phyloP scores from a whole-genome alignment of 352 stramenopile genomes.

The Phytopythium ostracodes region DNA sequence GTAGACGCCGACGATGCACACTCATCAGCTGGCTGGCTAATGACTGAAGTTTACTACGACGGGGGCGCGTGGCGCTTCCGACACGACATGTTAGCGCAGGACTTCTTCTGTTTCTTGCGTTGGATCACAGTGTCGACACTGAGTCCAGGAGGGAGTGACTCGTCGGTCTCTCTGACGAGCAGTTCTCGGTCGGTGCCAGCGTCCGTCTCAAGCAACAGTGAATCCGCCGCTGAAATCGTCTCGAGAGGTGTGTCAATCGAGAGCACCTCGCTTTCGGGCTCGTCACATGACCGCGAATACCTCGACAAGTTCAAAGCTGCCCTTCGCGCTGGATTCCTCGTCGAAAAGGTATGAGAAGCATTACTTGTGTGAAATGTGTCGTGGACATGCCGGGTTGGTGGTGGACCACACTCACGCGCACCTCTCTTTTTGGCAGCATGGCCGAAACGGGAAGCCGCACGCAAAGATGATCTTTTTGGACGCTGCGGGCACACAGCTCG shows the following conservation, averaged over 20 bases:
- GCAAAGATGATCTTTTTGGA: constrained; percentile 33
- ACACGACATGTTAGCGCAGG: constrained; percentile 2
- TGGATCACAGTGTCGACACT: constrained; percentile 1
- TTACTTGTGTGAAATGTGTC: neutral
- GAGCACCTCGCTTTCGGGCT: neutral
- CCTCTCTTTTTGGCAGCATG: constrained; percentile 19
- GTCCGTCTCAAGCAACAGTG: neutral
- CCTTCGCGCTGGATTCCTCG: constrained; percentile 31
- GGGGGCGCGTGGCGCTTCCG: neutral
- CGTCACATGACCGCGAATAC: neutral
- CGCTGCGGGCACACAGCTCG: constrained; percentile 22
- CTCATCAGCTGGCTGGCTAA: neutral
- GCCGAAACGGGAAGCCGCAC: constrained; percentile 32
- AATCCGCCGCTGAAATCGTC: neutral
- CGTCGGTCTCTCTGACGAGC: neutral
- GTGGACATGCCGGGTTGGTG: constrained; percentile 5
- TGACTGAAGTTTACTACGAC: constrained; percentile 3
- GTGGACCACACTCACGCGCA: neutral
- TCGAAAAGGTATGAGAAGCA: constrained; percentile 32
- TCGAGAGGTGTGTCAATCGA: neutral
- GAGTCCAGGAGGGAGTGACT: neutral
- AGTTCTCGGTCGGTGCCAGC: neutral
- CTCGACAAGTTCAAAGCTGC: constrained; percentile 34
- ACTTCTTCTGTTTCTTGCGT: constrained; percentile 8
- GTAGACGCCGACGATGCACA: neutral